Evolutionary conservation across 805 yeast genomes (phyloP).

Genomic region (Saitoella complicata): DNA sequence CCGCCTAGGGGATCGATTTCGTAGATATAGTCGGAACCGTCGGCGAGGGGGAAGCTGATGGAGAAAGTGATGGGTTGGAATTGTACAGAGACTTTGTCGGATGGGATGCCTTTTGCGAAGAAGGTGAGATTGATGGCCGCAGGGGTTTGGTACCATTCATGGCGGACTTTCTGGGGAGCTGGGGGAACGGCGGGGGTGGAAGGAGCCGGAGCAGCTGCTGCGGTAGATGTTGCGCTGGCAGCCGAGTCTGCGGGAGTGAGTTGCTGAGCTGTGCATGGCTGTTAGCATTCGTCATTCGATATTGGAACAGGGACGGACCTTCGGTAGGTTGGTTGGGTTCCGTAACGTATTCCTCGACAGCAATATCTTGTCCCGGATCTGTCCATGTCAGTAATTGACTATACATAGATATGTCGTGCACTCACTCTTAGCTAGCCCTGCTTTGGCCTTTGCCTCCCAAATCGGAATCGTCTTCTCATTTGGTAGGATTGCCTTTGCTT

Average conservation of each 20-base stretch:
- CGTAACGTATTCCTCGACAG: background rate
- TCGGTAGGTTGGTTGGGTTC: too few species aligned
- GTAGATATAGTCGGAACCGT: constrained; percentile 40
- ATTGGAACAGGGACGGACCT: too few species aligned
- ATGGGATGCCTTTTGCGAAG: constrained; percentile 39
- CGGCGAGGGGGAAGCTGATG: constrained; percentile 10
- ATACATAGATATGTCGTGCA: too few species aligned
- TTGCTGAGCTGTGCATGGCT: background rate
- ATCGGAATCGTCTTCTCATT: too few species aligned
- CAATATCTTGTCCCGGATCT: background rate
- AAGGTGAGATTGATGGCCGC: constrained; percentile 46
- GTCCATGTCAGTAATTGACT: background rate
- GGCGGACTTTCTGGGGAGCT: constrained; percentile 18
- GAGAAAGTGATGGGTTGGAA: constrained; percentile 3
- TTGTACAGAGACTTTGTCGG: constrained; percentile 3
- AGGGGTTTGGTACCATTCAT: constrained; percentile 63
- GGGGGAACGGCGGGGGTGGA: too few species aligned
- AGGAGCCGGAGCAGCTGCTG: background rate
- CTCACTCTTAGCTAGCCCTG: too few species aligned
- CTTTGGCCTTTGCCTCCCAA: too few species aligned
- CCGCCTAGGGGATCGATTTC: constrained; percentile 37
- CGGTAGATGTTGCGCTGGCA: background rate
- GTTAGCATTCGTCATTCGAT: too few species aligned
- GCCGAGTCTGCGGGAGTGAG: background rate
- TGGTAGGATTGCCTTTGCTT: too few species aligned